phyloP scores from a whole-genome alignment of 1,284 basidiomycete genomes.

The Pseudozyma hubeiensis region DNA sequence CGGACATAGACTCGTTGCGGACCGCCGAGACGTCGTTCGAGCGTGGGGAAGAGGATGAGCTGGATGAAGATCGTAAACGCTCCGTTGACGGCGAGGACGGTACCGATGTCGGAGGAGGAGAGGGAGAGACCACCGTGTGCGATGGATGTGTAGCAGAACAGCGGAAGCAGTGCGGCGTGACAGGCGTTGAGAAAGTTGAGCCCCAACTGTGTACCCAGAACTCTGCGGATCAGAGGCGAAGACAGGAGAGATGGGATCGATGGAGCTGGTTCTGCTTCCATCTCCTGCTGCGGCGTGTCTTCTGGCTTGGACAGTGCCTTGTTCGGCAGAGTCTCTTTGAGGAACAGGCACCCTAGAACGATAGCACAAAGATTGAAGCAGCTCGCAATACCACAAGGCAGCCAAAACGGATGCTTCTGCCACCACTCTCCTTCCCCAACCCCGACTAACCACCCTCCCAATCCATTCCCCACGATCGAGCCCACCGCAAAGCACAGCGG shows the following conservation, averaged over 20 bases:
- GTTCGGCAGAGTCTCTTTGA: conserved; percentile 66
- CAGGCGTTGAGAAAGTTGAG: conserved; percentile 56
- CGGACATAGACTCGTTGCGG: conserved; percentile 36
- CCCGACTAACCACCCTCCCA: conserved; percentile 64
- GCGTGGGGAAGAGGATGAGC: conserved; percentile 44
- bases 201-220: conserved; percentile 57
- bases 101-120: conserved; percentile 45
- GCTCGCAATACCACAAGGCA: conserved; percentile 68
- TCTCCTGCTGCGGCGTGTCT: neutral
- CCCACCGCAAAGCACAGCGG: conserved; percentile 53
- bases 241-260: conserved; percentile 32
- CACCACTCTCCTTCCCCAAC: conserved; percentile 49
- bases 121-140: conserved; percentile 47
- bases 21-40: conserved; percentile 45
- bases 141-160: conserved; percentile 53
- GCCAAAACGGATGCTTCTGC: conserved; percentile 64
- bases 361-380: conserved; percentile 62
- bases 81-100: conserved; percentile 51
- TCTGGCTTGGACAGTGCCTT: conserved; percentile 19
- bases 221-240: conserved; percentile 11
- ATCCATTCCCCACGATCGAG: conserved; percentile 49
- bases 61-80: conserved; percentile 50
- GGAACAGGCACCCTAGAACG: conserved; percentile 64
- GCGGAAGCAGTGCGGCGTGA: conserved; percentile 50
- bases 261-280: conserved; percentile 7